A percentile compares a stretch with the other conserved stretches of the same genome.
phyloP scores from a whole-genome alignment of 805 yeast species.

The Kodamaea restingae region DNA sequence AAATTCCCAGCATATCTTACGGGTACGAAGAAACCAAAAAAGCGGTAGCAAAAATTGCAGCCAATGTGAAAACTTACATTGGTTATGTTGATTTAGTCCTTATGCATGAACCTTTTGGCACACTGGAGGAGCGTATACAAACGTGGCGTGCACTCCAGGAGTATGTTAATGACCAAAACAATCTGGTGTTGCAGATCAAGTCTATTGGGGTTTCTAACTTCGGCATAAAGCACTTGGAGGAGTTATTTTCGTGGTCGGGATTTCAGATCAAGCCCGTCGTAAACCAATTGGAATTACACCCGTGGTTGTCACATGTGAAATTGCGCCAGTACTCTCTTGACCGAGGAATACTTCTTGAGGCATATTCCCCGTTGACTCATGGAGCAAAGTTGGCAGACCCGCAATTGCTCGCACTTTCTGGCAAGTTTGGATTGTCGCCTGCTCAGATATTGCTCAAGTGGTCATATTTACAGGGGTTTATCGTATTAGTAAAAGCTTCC shows the following conservation, averaged over 20 bases:
- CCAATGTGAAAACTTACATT: slow-evolving; percentile 27
- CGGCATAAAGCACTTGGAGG: slow-evolving; percentile 53
- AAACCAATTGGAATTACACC: slow-evolving; percentile 80
- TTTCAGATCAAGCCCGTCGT: slow-evolving; percentile 49
- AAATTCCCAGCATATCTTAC: slow-evolving; percentile 26
- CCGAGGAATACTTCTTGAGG: slow-evolving; percentile 60
- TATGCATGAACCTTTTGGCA: slow-evolving; percentile 45
- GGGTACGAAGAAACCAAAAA: slow-evolving; percentile 35
- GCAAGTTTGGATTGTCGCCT: slow-evolving; percentile 45
- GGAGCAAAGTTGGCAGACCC: slow-evolving; percentile 58
- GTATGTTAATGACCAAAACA: slow-evolving; percentile 48
- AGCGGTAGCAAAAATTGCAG: slow-evolving; percentile 28
- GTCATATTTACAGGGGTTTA: slow-evolving; percentile 62
- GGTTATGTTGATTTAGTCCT: slow-evolving; percentile 38
- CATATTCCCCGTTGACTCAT: slow-evolving; percentile 75
- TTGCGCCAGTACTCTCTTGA: slow-evolving; percentile 57
- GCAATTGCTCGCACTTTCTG: slow-evolving; percentile 45
- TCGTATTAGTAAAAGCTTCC: slow-evolving; percentile 43
- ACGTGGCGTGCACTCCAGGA: slow-evolving; percentile 77
- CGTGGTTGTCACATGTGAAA: slow-evolving; percentile 70
- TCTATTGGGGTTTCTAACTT: slow-evolving; percentile 61
- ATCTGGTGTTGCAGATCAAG: slow-evolving; percentile 43
- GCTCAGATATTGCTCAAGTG: slow-evolving; percentile 70
- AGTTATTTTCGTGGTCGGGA: slow-evolving; percentile 52
- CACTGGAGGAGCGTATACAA: slow-evolving; percentile 45